Evolutionary conservation across 2,329 filamentous ascomycete genomes (phyloP), one percentile per base, ranked within the genome.

Genomic region (Cordyceps sp.): DNA sequence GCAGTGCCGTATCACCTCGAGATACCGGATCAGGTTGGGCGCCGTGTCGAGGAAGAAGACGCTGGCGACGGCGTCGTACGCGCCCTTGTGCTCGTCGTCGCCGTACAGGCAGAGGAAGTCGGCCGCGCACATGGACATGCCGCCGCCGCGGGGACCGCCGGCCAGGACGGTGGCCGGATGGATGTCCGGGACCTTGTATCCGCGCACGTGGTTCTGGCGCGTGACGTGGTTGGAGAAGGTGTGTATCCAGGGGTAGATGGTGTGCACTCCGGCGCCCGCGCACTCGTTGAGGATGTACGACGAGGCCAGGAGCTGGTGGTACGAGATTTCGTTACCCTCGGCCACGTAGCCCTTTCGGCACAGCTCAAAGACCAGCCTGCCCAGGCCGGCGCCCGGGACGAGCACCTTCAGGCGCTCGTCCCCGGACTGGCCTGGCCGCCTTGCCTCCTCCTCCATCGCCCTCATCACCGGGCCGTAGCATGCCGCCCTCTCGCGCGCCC

Each of bases 21-120:
- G 71, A 49, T 98, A 98, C 3, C 79, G 72, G 33, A 96, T 78
- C 21, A 94, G 52, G 50, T 98, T 96, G 2, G 88, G 86, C 3
- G 90, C 90, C 2, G 90, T 98, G 52, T 98, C 92, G 36, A 98
- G 78, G 59, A 98, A 98, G 59, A 96, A 98, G 10, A 93, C 81
- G 3, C 80, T 83, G 0, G 82, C 75, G 2, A 96, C 83, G 1
- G 78, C 85, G 45, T 94, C 77, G 52, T 85, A 96, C 0, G 53
- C 45, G 1, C 64, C 65, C 8, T 57, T 53, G 43, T 81, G 70
- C 1, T 69, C 66, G 1, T 68, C 61, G 36, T 76, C 64, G 18
- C 65, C 68, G 51, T 98, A 98, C 1, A 86, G 55, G n/a, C 84
- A 78, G 35, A 92, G 69, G 47, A 98, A 98, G 50, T 98, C 90